Conservation (phyloP, 345 rosid species). For the Camelina neglecta region DNA sequence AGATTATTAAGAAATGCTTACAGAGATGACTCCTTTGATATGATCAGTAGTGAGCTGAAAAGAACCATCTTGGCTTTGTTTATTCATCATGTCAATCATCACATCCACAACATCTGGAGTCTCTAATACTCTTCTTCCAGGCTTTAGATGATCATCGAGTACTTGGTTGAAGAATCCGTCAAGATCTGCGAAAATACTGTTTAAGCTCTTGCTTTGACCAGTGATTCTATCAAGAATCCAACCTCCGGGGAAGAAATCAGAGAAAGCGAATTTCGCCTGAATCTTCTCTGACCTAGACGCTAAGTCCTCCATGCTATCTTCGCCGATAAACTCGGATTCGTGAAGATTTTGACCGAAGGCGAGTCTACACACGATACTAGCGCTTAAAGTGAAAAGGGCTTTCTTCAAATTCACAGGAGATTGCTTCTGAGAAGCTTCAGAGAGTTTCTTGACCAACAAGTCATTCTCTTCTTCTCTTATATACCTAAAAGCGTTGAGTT, state of each 20-base stretch:
- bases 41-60: constrained; percentile 48
- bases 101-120: constrained; percentile 50
- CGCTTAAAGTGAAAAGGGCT: constrained; percentile 40
- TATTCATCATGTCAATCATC: constrained; percentile 42
- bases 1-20: constrained; percentile 21
- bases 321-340: constrained; percentile 42
- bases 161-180: constrained; percentile 44
- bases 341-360: constrained; percentile 48
- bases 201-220: constrained; percentile 42
- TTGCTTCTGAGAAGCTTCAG: constrained; percentile 39
- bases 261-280: constrained; percentile 37
- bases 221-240: constrained; percentile 52
- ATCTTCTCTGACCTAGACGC: constrained; percentile 41
- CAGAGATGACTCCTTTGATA: constrained; percentile 62
- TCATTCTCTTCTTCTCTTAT: constrained; percentile 48
- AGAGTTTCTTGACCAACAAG: constrained; percentile 41
- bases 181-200: constrained; percentile 37
- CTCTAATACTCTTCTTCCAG: constrained; percentile 37
- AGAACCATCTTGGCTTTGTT: constrained; percentile 38
- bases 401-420: constrained; percentile 47
- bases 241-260: constrained; percentile 49
- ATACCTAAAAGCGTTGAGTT: constrained; percentile 41
- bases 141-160: constrained; percentile 55
- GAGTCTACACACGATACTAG: constrained; percentile 44
- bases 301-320: constrained; percentile 41